Percentiles rank a stretch among this genome's conserved stretches.
phyloP scores from a whole-genome alignment of 2,329 filamentous ascomycete genomes.

The Cercospora citrullina region DNA sequence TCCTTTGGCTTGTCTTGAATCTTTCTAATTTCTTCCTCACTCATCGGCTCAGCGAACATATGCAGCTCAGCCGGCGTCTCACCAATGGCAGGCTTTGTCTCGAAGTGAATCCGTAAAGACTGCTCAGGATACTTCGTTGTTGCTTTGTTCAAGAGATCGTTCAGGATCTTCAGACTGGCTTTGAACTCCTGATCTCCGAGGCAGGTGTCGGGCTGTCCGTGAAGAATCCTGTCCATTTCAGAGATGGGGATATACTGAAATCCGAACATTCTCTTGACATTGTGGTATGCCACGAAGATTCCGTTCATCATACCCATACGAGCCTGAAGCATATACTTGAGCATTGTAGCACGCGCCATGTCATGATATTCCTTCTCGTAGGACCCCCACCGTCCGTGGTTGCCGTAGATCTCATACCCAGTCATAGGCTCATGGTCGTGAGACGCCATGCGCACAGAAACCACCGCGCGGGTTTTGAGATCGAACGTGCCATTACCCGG shows the following conservation, averaged over 20 bases:
- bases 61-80: constrained; percentile 65
- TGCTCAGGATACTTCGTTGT: constrained; percentile 71
- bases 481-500: constrained; percentile 95
- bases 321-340: constrained; percentile 96
- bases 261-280: constrained; percentile 90
- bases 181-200: constrained; percentile 86
- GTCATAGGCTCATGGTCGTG: constrained; percentile 68
- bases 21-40: constrained; percentile 65
- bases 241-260: constrained; percentile 88
- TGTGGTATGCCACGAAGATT: constrained; percentile 96
- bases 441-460: constrained; percentile 87
- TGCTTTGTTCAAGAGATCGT: constrained; percentile 74
- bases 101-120: constrained; percentile 46
- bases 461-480: constrained; percentile 88
- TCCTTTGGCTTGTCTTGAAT: constrained; percentile 71
- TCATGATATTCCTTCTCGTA: constrained; percentile 96
- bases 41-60: constrained; percentile 84
- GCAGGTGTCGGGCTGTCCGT: constrained; percentile 66
- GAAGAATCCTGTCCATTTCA: constrained; percentile 90
- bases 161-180: constrained; percentile 74
- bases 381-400: constrained; percentile 79
- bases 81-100: constrained; percentile 44
- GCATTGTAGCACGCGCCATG: constrained; percentile 89
- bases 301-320: constrained; percentile 98
- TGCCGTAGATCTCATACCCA: constrained; percentile 81